Evolutionary conservation across 1,139 yeast genomes (phyloP).

Genomic region (Nakaseomyces sp.): DNA sequence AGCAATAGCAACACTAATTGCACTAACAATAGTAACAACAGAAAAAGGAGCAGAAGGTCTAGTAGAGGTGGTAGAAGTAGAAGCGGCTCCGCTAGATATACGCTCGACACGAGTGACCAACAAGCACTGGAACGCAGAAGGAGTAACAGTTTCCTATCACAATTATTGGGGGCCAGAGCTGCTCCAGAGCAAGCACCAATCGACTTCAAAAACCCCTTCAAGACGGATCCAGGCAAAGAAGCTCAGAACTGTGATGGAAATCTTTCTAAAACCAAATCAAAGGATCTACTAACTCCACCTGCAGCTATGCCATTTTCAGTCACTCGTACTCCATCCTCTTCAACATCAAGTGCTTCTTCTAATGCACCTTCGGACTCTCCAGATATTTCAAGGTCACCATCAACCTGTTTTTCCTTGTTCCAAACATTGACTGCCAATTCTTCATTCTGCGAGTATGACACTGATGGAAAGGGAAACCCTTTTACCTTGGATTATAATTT

Average conservation of each 20-base stretch:
- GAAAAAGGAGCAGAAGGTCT: constrained; percentile 7
- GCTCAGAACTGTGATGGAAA: background rate
- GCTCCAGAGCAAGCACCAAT: background rate
- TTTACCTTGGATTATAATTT: background rate
- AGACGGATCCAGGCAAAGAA: background rate
- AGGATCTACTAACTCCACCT: background rate
- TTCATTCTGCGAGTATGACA: constrained; percentile 4
- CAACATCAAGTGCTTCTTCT: background rate
- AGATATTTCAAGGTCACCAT: constrained; percentile 1
- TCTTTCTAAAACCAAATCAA: background rate
- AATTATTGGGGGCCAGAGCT: background rate
- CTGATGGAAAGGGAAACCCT: background rate
- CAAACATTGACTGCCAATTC: background rate
- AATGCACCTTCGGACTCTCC: background rate
- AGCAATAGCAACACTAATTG: background rate
- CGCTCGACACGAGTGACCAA: background rate
- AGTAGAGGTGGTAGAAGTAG: constrained; percentile 10
- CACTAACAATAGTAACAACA: constrained; percentile 6
- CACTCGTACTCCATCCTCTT: background rate
- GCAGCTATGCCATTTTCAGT: background rate
- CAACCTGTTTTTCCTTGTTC: background rate
- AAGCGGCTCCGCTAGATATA: background rate
- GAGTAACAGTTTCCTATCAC: background rate
- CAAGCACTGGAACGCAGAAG: background rate
- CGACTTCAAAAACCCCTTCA: constrained; percentile 1